A percentile compares a stretch with the other conserved stretches of the same genome.
Evolutionary conservation across 805 yeast genomes (phyloP).

Genomic region (Metschnikowia similis): DNA sequence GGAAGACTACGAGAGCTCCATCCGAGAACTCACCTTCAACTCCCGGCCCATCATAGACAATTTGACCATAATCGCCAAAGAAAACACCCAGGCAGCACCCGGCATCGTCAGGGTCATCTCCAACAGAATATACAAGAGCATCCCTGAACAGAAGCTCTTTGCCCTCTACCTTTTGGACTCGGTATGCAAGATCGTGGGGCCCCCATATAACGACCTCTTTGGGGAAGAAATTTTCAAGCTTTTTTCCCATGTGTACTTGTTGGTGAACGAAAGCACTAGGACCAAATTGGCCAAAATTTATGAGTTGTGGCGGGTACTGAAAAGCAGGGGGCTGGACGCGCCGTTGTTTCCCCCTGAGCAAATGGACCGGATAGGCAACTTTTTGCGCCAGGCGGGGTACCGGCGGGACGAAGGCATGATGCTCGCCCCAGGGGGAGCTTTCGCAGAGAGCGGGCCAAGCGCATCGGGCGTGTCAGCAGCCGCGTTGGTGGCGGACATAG

Average conservation of each 20-base stretch:
- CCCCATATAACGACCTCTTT: slow-evolving; percentile 80
- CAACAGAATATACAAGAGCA: slow-evolving; percentile 65
- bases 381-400: slow-evolving; percentile 43
- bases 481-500: slow-evolving; percentile 28
- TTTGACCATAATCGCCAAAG: slow-evolving; percentile 81
- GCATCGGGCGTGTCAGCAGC: slow-evolving; percentile 7
- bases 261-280: slow-evolving; percentile 73
- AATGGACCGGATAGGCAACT: slow-evolving; percentile 67
- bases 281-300: slow-evolving; percentile 68
- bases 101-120: slow-evolving; percentile 75
- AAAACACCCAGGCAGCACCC: slow-evolving; percentile 71
- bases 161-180: slow-evolving; percentile 86
- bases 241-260: slow-evolving; percentile 72
- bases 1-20: slow-evolving; percentile 64
- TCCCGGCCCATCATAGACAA: slow-evolving; percentile 86
- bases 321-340: slow-evolving; percentile 50
- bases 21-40: slow-evolving; percentile 77
- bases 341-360: slow-evolving; percentile 73
- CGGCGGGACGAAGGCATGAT: slow-evolving; percentile 5
- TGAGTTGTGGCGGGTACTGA: slow-evolving; percentile 81
- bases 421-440: neutral
- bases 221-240: slow-evolving; percentile 64
- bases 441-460: slow-evolving; percentile 1
- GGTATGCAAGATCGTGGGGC: slow-evolving; percentile 84
- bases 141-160: slow-evolving; percentile 80